A percentile compares a stretch with the other conserved stretches of the same genome.
These are phyloP conservation scores for Cercis canadensis DNA, from an alignment of 306 rosid genomes.

Conservation along the genomic window DNA sequence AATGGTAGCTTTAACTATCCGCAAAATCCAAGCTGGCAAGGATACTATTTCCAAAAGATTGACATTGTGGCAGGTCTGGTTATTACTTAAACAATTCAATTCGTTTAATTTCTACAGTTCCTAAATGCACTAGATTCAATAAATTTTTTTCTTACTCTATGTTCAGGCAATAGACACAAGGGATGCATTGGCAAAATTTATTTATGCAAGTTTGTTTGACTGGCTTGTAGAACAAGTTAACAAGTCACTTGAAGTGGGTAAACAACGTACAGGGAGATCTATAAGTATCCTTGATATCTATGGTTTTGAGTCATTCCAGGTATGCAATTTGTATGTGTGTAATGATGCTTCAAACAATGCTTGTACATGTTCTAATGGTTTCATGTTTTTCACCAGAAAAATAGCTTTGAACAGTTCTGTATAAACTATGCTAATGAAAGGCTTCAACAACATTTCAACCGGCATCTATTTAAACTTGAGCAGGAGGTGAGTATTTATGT, in stretches of 20 bases:
- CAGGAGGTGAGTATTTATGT: constrained; percentile 71
- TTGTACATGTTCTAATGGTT: constrained; percentile 32
- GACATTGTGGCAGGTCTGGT: constrained; percentile 82
- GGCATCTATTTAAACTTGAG: constrained; percentile 87
- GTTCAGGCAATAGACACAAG: constrained; percentile 84
- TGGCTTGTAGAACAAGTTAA: constrained; percentile 92
- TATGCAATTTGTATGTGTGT: constrained; percentile 38
- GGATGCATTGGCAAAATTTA: constrained; percentile 84
- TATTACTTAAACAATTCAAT: constrained; percentile 23
- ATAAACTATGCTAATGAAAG: constrained; percentile 97
- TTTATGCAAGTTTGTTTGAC: constrained; percentile 85
- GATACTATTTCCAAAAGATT: constrained; percentile 58
- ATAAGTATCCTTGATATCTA: constrained; percentile 80
- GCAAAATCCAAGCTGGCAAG: constrained; percentile 63
- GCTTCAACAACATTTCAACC: constrained; percentile 90
- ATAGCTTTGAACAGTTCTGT: constrained; percentile 87
- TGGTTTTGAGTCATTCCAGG: constrained; percentile 94
- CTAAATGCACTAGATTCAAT: constrained; percentile 25
- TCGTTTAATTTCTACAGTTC: constrained; percentile 23
- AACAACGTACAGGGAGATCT: constrained; percentile 57
- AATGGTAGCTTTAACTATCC: constrained; percentile 63
- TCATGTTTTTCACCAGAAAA: constrained; percentile 60
- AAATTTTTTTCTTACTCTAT: constrained; percentile 16
- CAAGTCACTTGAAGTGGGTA: constrained; percentile 71
- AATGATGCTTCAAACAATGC: constrained; percentile 29